Evolutionary conservation across 2,329 filamentous ascomycete species (phyloP), one percentile per base, ranked within the genome.

Genomic region (Hypoxylon sp.): DNA sequence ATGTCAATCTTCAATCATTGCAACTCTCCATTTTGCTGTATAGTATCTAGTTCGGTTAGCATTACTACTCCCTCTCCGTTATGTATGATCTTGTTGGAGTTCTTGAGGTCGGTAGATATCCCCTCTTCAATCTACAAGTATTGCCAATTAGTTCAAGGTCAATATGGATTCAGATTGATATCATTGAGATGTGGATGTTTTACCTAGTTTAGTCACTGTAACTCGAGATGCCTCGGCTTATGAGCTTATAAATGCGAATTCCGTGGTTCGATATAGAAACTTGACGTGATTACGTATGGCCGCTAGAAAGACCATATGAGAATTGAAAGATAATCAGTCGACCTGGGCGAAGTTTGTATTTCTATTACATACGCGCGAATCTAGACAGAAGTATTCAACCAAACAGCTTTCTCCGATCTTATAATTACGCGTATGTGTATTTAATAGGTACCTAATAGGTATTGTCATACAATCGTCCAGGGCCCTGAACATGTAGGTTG

Each of bases 51-150:
- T 59, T 63, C 59, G 56, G 27, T 53, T 60, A 56, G 61, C 57
- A 66, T 51, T 27, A 66, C 27, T 68, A 59, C 62, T 62, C 66
- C 58, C 69, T 66, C 61, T 69, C 50, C 22, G 42, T 46, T 51
- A 60, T 66, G 54, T 50, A 56, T 60, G 57, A 11, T 54, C 44
- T 57, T 30, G n/a, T 42, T 50, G 17, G n/a, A 27, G 33, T 20
- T 60, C 27, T 27, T 35, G 51, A 27, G 48, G 61, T 27, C 17
- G 20, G 20, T 44, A 17, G 48, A 42, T 25, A 56, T 56, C 33
- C 14, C 25, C 42, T 60, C 42, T 37, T 55, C 51, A 61, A 61
- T 64, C 51, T 53, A 61, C 22, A 37, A 58, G 37, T 42, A 56
- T 53, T 51, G 22, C 20, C 4, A 30, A 30, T 44, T 44, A 11